These are phyloP conservation scores for Pleoardoris graminearum DNA, from an alignment of 2,329 filamentous ascomycete species.

Conservation along the genomic window DNA sequence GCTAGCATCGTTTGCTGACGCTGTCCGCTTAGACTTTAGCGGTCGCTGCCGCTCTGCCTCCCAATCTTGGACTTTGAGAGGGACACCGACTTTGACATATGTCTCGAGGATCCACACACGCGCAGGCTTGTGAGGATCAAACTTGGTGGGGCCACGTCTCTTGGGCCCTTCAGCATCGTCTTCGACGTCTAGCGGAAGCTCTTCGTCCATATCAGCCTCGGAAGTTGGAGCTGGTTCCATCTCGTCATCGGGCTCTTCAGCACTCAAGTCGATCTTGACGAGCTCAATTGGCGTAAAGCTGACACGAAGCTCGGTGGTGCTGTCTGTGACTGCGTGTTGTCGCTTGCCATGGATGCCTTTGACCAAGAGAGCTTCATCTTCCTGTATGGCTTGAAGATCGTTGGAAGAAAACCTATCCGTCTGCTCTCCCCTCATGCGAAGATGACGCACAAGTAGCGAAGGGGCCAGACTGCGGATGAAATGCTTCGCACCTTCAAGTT, in stretches of 20 bases:
- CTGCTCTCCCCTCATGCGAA: constrained; percentile 45
- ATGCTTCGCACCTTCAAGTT: constrained; percentile 76
- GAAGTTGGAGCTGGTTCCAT: constrained; percentile 35
- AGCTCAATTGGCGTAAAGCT: constrained; percentile 76
- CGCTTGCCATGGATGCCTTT: constrained; percentile 69
- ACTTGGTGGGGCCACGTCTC: constrained; percentile 52
- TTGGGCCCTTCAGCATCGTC: constrained; percentile 46
- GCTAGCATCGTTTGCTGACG: constrained; percentile 24
- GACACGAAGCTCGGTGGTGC: constrained; percentile 74
- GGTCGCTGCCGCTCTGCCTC: constrained; percentile 48
- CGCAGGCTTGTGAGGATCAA: constrained; percentile 68
- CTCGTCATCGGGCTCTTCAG: constrained; percentile 74
- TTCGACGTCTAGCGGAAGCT: constrained; percentile 32
- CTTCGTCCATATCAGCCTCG: constrained; percentile 39
- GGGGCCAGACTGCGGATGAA: constrained; percentile 81
- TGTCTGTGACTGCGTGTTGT: constrained; percentile 73
- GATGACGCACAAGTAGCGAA: constrained; percentile 68
- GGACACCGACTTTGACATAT: constrained; percentile 66
- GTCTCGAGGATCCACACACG: constrained; percentile 71
- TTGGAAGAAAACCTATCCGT: constrained; percentile 23
- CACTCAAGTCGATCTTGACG: constrained; percentile 74
- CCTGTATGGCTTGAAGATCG: constrained; percentile 46
- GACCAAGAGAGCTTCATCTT: constrained; percentile 60
- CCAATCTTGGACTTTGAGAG: constrained; percentile 67
- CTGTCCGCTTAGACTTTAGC: constrained; percentile 26